A percentile compares a stretch with the other conserved stretches of the same genome.
Conservation (phyloP, 306 rosid genomes). For the Mimosa bimucronata region DNA sequence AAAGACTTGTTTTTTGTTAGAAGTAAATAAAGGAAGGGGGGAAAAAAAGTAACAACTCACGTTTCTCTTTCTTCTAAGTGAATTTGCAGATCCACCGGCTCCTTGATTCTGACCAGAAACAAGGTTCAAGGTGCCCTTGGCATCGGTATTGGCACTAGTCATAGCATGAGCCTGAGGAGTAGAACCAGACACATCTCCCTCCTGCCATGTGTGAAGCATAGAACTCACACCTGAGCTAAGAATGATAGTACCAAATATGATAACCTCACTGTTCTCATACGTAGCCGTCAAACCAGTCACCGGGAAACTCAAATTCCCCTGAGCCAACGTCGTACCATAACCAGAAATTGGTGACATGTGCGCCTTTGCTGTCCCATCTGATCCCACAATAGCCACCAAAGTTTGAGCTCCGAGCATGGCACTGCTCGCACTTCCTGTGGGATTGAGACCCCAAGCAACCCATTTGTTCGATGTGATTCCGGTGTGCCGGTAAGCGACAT, state of each 20-base stretch:
- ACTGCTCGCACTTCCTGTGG: fast-evolving
- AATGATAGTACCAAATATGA: not conserved
- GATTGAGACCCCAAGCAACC: not conserved
- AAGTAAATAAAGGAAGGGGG: not conserved
- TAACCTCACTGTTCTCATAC: not conserved
- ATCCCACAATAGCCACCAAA: conserved; percentile 49
- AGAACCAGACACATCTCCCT: not conserved
- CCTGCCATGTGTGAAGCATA: not conserved
- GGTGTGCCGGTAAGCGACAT: conserved; percentile 54
- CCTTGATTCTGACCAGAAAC: not conserved
- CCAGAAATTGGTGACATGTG: conserved; percentile 28
- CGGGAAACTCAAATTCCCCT: not conserved
- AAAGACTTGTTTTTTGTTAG: not conserved
- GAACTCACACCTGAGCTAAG: not conserved
- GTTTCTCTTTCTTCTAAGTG: not conserved
- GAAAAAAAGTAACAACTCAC: not conserved
- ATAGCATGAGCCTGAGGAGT: not conserved
- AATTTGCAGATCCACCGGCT: not conserved
- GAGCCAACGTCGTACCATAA: not conserved
- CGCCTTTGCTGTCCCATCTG: conserved; percentile 35
- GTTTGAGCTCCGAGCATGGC: conserved; percentile 13
- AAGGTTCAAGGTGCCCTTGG: not conserved
- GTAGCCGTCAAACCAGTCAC: not conserved
- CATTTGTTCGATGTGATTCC: not conserved
- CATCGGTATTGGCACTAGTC: not conserved